phyloP scores from a whole-genome alignment of 768 basidiomycete species.

The Hygrophoropsis aurantiaca region DNA sequence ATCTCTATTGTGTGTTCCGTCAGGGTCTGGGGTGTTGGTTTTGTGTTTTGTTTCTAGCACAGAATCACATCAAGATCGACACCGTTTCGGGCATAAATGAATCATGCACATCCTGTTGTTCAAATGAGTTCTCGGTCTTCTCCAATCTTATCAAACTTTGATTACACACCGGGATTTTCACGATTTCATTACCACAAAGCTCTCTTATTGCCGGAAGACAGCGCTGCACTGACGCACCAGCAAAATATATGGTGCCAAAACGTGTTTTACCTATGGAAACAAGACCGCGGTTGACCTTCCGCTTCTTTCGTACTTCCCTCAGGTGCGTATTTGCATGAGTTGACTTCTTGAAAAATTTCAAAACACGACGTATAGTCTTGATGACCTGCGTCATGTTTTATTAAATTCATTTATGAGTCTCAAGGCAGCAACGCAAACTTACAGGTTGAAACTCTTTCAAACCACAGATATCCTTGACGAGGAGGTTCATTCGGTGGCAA shows the following conservation, averaged over 20 bases:
- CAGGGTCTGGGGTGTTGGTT: no score
- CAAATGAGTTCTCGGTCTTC: no score
- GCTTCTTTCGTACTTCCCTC: conserved; percentile 6
- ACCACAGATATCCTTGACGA: conserved; percentile 12
- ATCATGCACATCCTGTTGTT: no score
- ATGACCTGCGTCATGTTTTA: conserved; percentile 2
- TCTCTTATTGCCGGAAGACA: conserved; percentile 14
- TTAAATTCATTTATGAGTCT: background rate
- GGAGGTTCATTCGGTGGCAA: conserved; percentile 14
- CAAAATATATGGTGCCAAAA: conserved; percentile 16
- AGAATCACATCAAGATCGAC: no score
- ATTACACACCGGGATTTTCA: no score
- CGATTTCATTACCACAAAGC: background rate
- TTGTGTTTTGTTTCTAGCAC: no score
- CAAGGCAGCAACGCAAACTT: background rate
- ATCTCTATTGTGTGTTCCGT: no score
- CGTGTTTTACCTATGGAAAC: conserved; percentile 22
- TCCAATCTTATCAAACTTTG: no score
- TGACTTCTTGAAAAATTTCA: conserved; percentile 13
- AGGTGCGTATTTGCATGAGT: conserved; percentile 10
- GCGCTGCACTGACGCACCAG: conserved; percentile 7
- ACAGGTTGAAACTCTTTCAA: conserved; percentile 10
- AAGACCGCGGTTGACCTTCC: conserved; percentile 11
- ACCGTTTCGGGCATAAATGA: no score
- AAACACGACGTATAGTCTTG: conserved; percentile 1